Conservation (phyloP, 2,329 filamentous ascomycete genomes). For the Aspergillus oerlinghausenensis region DNA sequence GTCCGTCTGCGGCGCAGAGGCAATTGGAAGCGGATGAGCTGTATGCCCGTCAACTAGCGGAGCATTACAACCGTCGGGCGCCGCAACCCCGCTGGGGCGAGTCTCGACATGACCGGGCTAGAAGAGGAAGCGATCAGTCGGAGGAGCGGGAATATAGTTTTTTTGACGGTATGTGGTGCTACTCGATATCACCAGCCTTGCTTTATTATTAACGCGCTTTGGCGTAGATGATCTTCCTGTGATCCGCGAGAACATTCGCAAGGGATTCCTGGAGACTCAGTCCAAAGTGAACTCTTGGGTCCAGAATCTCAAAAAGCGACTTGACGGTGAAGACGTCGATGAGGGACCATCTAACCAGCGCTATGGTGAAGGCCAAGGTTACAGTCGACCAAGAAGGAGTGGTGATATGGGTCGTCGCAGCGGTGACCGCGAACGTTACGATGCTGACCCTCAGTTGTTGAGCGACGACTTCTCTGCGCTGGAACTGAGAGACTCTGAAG, state of each 20-base stretch:
- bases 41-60: conserved; percentile 86
- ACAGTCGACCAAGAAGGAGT: conserved; percentile 53
- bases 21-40: conserved; percentile 88
- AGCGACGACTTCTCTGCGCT: conserved; percentile 78
- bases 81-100: conserved; percentile 31
- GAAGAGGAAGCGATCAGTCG: conserved; percentile 53
- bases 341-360: conserved; percentile 38
- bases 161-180: conserved; percentile 60
- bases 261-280: conserved; percentile 93
- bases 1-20: conserved; percentile 64
- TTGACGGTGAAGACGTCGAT: conserved; percentile 82
- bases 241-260: conserved; percentile 86
- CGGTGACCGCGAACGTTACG: conserved; percentile 85
- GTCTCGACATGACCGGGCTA: conserved; percentile 41
- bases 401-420: conserved; percentile 66
- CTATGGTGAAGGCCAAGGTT: conserved; percentile 32
- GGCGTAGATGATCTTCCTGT: conserved; percentile 77
- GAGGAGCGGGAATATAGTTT: conserved; percentile 81
- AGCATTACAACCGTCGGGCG: conserved; percentile 66
- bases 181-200: background rate
- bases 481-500: conserved; percentile 59
- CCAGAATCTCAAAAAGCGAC: conserved; percentile 81
- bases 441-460: conserved; percentile 86
- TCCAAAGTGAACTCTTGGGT: conserved; percentile 92
- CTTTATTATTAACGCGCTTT: conserved; percentile 11